Base-by-base conservation (phyloP, 1,139 yeast species). In the Scheffersomyces quercinus region DNA sequence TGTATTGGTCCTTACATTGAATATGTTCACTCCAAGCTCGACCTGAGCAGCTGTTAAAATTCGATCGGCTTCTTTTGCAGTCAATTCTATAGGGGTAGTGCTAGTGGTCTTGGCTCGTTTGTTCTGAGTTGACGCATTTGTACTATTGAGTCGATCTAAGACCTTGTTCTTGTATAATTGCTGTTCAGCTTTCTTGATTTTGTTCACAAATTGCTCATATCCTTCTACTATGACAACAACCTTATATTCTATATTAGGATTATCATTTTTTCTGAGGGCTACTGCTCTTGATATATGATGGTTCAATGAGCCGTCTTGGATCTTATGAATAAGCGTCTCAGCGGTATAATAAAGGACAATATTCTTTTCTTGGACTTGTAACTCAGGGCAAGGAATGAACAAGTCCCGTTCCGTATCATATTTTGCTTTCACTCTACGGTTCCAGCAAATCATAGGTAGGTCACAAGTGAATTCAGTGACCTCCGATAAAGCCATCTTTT, bases 341-440 rank as follows among this genome's bases (percentile, higher is more conserved):
- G 85, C 80, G 10, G 69, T 65, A 50, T 72, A 80, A 42, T 75
- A 70, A 2, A 83, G 48, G 1, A 79, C 70, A 9, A 69, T 49
- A 2, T 67, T 65, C 15, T 63, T 62, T 53, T 84, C 88, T 3
- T 66, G 63, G 1, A 69, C 48, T 4, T 70, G 59, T 29, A 58
- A 64, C 0, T 72, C 62, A 0, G 59, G 64, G 42, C 79, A 68
- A 0, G 91, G 90, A 7, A 79, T 69, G 49, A 81, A 85, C 0
- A 75, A 55, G 49, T 81, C 86, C 36, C 67, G 65, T 3, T 54
- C 58, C 13, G 63, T 52, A 51, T 77, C 76, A 55, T 79, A 82
- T 1, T 59, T 54, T 1, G 83, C 70, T 26, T 49, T 60, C 3
- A 67, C 59, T 24, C 56, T 53, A 9, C 79, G 53, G 43, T 59